Evolutionary conservation across 2,329 filamentous ascomycete species (phyloP).

Genomic region (Neoscytalidium dimidiatum): DNA sequence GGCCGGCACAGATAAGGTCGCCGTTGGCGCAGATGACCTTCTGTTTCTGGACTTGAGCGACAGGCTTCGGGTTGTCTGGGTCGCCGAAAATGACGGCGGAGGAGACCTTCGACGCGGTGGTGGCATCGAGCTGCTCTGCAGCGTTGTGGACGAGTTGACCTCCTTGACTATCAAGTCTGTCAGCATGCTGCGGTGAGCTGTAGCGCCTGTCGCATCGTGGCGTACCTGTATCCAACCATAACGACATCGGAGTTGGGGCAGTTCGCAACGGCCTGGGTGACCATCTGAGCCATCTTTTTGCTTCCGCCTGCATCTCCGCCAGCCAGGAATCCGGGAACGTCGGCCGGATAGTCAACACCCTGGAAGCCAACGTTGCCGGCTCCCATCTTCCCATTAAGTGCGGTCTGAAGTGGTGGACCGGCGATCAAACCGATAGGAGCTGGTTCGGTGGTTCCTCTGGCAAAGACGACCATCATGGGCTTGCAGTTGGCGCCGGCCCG

Average conservation of each 20-base stretch:
- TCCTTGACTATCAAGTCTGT: constrained; percentile 32
- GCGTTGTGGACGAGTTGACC: constrained; percentile 50
- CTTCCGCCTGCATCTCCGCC: constrained; percentile 46
- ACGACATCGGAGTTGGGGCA: constrained; percentile 51
- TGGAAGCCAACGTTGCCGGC: constrained; percentile 51
- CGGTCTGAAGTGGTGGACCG: constrained; percentile 55
- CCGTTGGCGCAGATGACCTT: constrained; percentile 37
- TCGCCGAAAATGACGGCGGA: constrained; percentile 31
- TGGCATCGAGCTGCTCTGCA: constrained; percentile 22
- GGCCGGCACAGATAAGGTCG: constrained; percentile 37
- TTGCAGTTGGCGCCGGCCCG: constrained; percentile 2
- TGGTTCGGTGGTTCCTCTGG: constrained; percentile 56
- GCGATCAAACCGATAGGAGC: constrained; percentile 54
- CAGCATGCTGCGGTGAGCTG: too few species aligned
- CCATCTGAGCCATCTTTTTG: constrained; percentile 46
- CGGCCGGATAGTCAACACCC: constrained; percentile 57
- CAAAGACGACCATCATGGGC: constrained; percentile 56
- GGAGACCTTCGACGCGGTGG: neutral
- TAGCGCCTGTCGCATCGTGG: too few species aligned
- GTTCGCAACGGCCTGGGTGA: constrained; percentile 41
- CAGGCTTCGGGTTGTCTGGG: constrained; percentile 36
- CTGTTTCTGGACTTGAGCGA: constrained; percentile 34
- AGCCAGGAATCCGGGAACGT: constrained; percentile 45
- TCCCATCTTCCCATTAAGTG: constrained; percentile 45
- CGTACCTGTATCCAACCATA: constrained; percentile 50